Evolutionary conservation across 2,329 filamentous ascomycete species (phyloP), one percentile per base, ranked within the genome.

Genomic region (Botryosphaeria dothidea): DNA sequence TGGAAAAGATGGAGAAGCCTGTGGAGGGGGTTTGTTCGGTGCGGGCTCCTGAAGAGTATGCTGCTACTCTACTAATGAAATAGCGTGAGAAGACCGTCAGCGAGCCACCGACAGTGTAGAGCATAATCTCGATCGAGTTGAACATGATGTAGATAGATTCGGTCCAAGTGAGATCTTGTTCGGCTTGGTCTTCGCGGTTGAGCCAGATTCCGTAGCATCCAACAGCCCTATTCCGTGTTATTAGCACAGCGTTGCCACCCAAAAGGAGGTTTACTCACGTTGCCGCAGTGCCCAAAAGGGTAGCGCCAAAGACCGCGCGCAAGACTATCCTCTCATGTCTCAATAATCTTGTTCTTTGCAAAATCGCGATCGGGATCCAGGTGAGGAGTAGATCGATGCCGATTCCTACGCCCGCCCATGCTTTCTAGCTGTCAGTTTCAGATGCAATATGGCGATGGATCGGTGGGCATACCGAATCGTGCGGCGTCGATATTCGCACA

Each of bases 41-140:
- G n/a, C 27, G 56, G 41, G 23, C 36, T 45, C 56, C 56, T n/a
- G 34, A 27, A 11, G 45, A 60, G 45, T 60, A 60, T 27, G 21
- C 21, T 19, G 54, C 45, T 17, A 36, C 54, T 46, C 56, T 51
- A 23, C 56, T 65, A 54, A 65, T 65, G 54, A 65, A 65, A 36
- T 60, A 65, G 9, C 63, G 63, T 27, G 63, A 65, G 27, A 65
- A 57, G 19, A 61, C 56, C 11, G 56, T 60, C 23, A 65, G 36
- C 3, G 63, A 65, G 31, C 54, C 63, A 45, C 63, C 63, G 45
- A 65, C 45, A 8, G 63, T 61, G 45, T 65, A 65, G 23, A 65
- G 36, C 43, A 45, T 49, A 34, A 65, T 65, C 45, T 65, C 63
- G 25, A 65, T 54, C 13, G 46, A 43, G 63, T 65, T 65, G 63